Evolutionary conservation across 2,329 filamentous ascomycete species (phyloP).

Genomic region (Orbilia oligospora): DNA sequence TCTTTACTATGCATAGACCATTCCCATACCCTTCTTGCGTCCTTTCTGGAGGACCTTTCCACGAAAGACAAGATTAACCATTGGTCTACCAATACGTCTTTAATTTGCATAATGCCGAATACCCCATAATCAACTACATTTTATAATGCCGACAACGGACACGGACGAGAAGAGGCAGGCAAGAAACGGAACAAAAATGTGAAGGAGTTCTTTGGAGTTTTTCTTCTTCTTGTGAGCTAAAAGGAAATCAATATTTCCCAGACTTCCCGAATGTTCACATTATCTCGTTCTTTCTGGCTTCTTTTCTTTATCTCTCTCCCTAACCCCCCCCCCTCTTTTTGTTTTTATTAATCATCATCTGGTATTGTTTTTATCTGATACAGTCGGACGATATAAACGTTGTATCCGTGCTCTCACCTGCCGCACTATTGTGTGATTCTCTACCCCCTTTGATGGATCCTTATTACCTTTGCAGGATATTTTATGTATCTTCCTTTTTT

Average conservation of each 20-base stretch:
- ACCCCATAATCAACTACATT: slow-evolving; percentile 60
- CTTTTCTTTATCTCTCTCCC: not conserved
- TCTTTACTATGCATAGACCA: slow-evolving; percentile 55
- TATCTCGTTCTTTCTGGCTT: slow-evolving; percentile 32
- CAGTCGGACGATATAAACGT: slow-evolving; percentile 41
- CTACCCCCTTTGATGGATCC: slow-evolving; percentile 5
- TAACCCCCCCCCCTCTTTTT: too few species aligned
- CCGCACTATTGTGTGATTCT: slow-evolving; percentile 20
- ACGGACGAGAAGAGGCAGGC: slow-evolving; percentile 34
- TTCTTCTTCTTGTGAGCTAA: slow-evolving; percentile 55
- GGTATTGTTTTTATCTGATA: slow-evolving; percentile 37
- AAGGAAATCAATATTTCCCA: slow-evolving; percentile 48
- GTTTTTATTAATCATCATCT: slow-evolving; percentile 44
- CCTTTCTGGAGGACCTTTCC: slow-evolving; percentile 27
- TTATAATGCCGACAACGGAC: slow-evolving; percentile 53
- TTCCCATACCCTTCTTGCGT: slow-evolving; percentile 27
- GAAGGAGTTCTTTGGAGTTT: slow-evolving; percentile 61
- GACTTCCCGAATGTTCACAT: slow-evolving; percentile 52
- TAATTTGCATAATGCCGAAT: slow-evolving; percentile 61
- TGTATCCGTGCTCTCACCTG: slow-evolving; percentile 37
- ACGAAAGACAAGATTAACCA: slow-evolving; percentile 51
- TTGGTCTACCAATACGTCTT: slow-evolving; percentile 47
- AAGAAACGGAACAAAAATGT: slow-evolving; percentile 49
- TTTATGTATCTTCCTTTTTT: slow-evolving; percentile 3
- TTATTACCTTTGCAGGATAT: slow-evolving; percentile 39